A percentile compares a stretch with the other conserved stretches of the same genome.
Evolutionary conservation across 2,329 filamentous ascomycete species (phyloP).

Genomic region (Juglanconis sp.): DNA sequence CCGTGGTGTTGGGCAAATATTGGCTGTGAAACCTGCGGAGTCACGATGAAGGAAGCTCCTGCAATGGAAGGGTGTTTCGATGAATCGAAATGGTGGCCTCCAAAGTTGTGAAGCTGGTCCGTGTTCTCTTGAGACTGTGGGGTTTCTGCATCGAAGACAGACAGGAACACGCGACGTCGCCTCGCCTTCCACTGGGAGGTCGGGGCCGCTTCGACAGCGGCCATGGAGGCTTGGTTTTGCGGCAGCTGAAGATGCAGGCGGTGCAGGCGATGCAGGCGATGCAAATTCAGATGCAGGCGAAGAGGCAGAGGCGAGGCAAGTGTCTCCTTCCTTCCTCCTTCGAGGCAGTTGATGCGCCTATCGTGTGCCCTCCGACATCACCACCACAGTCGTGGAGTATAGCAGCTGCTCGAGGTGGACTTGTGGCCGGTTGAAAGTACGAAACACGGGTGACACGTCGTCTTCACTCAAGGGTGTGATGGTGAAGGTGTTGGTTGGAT

Average conservation of each 20-base stretch:
- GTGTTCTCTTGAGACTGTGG: conserved; percentile 34
- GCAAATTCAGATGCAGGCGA: not conserved
- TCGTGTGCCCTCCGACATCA: not conserved
- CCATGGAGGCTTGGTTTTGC: conserved; percentile 1
- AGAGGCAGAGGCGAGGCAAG: not conserved
- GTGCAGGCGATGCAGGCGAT: not conserved
- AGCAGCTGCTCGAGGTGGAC: not conserved
- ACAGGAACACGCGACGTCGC: conserved; percentile 50
- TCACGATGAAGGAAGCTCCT: conserved; percentile 6
- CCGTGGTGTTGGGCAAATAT: conserved; percentile 1
- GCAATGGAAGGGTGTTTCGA: conserved; percentile 7
- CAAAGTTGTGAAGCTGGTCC: conserved; percentile 42
- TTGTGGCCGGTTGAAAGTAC: not conserved
- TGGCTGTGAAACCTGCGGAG: conserved; percentile 3
- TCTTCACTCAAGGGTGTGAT: not conserved
- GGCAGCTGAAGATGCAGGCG: not conserved
- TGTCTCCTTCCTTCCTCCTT: not conserved
- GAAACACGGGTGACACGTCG: no score
- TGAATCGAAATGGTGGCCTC: conserved; percentile 18
- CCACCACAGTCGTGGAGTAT: not conserved
- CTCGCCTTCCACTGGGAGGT: conserved; percentile 43
- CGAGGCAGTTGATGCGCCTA: not conserved
- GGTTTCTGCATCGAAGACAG: conserved; percentile 53
- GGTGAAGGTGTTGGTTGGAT: not conserved
- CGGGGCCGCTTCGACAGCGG: conserved; percentile 6